Conservation (phyloP, 2,329 filamentous ascomycete species). For the Pseudogymnoascus sp. region DNA sequence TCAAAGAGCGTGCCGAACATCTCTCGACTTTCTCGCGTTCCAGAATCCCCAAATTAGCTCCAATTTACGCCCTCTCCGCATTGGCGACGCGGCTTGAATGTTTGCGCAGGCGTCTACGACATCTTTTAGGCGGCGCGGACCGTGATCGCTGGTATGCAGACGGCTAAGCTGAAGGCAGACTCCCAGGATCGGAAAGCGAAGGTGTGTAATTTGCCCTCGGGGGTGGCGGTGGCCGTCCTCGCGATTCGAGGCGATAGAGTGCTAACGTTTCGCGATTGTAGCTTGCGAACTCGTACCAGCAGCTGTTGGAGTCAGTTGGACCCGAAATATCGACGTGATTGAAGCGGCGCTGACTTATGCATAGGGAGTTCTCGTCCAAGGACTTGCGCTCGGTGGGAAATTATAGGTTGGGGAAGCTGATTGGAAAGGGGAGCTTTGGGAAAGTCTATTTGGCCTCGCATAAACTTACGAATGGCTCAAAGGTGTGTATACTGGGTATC, state of each 20-base stretch:
- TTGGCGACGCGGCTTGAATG: slow-evolving; percentile 22
- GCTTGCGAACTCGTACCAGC: slow-evolving; percentile 95
- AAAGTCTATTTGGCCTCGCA: slow-evolving; percentile 95
- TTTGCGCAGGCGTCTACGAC: slow-evolving; percentile 21
- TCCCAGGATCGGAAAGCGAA: slow-evolving; percentile 55
- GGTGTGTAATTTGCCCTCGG: slow-evolving; percentile 29
- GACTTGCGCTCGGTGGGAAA: slow-evolving; percentile 91
- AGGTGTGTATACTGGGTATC: slow-evolving; percentile 50
- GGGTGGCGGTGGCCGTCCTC: not conserved
- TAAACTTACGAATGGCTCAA: slow-evolving; percentile 97
- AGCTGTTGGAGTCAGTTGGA: slow-evolving; percentile 77
- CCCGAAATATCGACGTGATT: not conserved
- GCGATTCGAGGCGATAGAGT: slow-evolving; percentile 23
- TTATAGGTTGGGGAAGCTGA: slow-evolving; percentile 82
- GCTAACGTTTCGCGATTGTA: slow-evolving; percentile 38
- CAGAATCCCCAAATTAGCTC: not conserved
- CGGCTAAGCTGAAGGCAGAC: slow-evolving; percentile 49
- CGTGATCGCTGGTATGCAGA: slow-evolving; percentile 37
- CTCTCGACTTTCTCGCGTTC: not conserved
- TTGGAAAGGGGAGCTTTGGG: slow-evolving; percentile 96
- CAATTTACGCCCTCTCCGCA: slow-evolving; percentile 11
- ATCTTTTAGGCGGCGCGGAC: slow-evolving; percentile 25
- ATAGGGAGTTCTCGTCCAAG: slow-evolving; percentile 84
- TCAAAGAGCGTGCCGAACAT: not conserved
- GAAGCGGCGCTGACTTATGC: slow-evolving; percentile 19